A percentile compares a stretch with the other conserved stretches of the same genome.
Evolutionary conservation across 306 rosid genomes (phyloP).

Genomic region (Acacia acuminata): DNA sequence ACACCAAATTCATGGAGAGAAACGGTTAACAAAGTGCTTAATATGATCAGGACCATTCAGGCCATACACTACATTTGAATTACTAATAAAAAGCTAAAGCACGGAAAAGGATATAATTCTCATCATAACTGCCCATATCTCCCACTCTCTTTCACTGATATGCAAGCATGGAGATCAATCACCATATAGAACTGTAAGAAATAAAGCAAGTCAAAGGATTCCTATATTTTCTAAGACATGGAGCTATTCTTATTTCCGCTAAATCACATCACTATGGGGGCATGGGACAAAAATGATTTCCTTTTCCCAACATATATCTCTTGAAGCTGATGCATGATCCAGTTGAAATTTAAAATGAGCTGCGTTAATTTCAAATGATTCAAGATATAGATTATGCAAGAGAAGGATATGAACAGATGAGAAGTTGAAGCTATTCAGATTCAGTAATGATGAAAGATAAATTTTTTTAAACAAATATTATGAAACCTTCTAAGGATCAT

Average conservation of each 20-base stretch:
- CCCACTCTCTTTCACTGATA: neutral
- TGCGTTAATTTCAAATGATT: neutral
- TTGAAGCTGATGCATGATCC: slow-evolving; percentile 21
- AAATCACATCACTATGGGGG: slow-evolving; percentile 8
- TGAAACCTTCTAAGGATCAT: slow-evolving; percentile 6
- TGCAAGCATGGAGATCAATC: slow-evolving; percentile 13
- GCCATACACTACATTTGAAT: slow-evolving; percentile 13
- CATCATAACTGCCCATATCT: slow-evolving; percentile 12
- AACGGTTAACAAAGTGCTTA: slow-evolving; percentile 3
- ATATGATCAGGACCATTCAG: neutral
- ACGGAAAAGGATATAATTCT: slow-evolving; percentile 17
- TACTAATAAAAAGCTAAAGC: slow-evolving; percentile 30
- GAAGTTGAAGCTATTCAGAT: slow-evolving; percentile 7
- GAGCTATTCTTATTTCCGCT: neutral
- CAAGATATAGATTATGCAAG: slow-evolving; percentile 22
- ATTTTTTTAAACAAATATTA: neutral
- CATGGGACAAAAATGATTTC: slow-evolving; percentile 10
- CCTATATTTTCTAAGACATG: neutral
- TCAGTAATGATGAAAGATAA: neutral
- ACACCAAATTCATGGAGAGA: slow-evolving; percentile 11
- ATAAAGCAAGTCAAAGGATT: neutral
- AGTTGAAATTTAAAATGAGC: neutral
- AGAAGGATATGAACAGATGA: neutral
- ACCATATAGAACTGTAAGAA: neutral
- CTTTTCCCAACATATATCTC: slow-evolving; percentile 9